Percentiles rank a stretch among this genome's conserved stretches.
phyloP scores from a whole-genome alignment of 148 eudicot species.

The Arctostaphylos glauca region DNA sequence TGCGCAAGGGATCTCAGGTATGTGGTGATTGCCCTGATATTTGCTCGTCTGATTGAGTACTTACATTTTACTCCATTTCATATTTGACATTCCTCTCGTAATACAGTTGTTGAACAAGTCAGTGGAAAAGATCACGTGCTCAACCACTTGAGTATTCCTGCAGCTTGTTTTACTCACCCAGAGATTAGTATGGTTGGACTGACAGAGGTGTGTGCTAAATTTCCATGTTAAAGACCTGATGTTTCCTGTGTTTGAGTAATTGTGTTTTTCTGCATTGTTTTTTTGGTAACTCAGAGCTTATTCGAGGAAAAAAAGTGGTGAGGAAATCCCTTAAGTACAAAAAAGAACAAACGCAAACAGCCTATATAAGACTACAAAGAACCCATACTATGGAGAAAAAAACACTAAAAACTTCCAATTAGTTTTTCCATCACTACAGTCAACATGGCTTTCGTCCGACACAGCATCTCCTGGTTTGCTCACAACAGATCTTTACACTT shows the following conservation, averaged over 20 bases:
- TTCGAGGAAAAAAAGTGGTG: not conserved
- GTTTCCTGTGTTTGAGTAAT: not conserved
- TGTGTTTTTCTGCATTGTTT: constrained; percentile 4
- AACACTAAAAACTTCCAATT: not conserved
- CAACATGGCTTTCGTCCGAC: constrained; percentile 1
- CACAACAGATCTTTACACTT: not conserved
- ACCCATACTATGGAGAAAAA: not conserved
- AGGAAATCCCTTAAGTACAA: not conserved
- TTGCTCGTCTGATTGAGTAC: too few species aligned
- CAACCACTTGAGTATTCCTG: constrained; percentile 92
- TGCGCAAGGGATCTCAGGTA: constrained; percentile 99
- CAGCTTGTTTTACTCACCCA: constrained; percentile 99
- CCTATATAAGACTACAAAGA: not conserved
- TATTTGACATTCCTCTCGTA: too few species aligned
- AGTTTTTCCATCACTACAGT: too few species aligned
- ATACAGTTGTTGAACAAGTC: constrained; percentile 92
- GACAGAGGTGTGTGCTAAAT: constrained; percentile 36
- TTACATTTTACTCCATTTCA: too few species aligned
- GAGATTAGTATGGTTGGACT: constrained; percentile 98
- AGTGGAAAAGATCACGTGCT: too few species aligned
- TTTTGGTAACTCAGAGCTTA: too few species aligned
- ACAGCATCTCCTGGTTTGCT: not conserved
- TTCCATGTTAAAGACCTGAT: not conserved
- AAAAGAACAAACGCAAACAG: too few species aligned
- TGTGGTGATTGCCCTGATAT: too few species aligned